A percentile compares a stretch with the other conserved stretches of the same genome.
Evolutionary conservation across 768 basidiomycete species (phyloP).

Genomic region (Kwoniella botswanensis): DNA sequence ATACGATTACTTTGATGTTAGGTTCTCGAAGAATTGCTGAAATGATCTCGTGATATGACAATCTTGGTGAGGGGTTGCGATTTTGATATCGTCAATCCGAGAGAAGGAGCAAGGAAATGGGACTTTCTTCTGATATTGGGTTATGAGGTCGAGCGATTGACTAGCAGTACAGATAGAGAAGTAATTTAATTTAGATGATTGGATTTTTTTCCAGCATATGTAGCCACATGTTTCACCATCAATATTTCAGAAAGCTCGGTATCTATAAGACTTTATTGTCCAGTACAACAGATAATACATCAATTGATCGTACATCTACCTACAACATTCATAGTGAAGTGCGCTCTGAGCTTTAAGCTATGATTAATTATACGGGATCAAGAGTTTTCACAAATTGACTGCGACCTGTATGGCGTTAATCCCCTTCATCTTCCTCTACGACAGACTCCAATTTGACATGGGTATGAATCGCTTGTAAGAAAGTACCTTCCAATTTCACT

Average conservation of each 20-base stretch:
- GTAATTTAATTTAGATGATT: too few species aligned
- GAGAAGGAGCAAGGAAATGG: background rate
- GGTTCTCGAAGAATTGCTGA: constrained; percentile 29
- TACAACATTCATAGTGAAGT: too few species aligned
- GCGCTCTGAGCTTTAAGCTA: too few species aligned
- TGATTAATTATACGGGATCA: too few species aligned
- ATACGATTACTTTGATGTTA: background rate
- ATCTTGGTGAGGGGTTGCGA: background rate
- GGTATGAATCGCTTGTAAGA: background rate
- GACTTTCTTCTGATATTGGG: background rate
- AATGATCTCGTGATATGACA: background rate
- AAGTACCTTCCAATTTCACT: constrained; percentile 29
- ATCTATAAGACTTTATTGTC: too few species aligned
- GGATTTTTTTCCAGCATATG: background rate
- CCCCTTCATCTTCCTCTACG: constrained; percentile 22
- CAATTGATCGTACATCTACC: too few species aligned
- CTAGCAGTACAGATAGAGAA: background rate
- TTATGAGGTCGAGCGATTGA: background rate
- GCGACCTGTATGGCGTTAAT: background rate
- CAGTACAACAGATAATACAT: too few species aligned
- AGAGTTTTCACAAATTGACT: too few species aligned
- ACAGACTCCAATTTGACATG: constrained; percentile 18
- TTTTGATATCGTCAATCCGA: background rate
- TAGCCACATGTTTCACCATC: background rate
- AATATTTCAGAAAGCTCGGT: background rate